phyloP scores from a whole-genome alignment of 2,329 filamentous ascomycete species.

The Hymenoscyphus fraxineus region DNA sequence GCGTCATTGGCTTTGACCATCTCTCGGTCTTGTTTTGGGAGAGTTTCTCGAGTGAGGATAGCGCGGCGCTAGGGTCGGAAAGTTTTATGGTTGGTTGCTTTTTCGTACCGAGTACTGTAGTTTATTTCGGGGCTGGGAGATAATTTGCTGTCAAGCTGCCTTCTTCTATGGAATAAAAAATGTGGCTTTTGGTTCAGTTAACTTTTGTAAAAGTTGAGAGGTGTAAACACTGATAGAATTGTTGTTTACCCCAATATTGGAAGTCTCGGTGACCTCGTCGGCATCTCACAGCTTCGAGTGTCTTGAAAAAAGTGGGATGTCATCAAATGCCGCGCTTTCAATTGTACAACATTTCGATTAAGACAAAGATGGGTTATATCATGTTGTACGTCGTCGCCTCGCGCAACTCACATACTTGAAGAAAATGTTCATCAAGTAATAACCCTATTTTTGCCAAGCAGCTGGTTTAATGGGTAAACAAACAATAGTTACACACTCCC shows the following conservation, averaged over 20 bases:
- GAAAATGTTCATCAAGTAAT: not conserved
- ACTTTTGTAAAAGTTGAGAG: not conserved
- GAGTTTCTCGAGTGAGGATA: not conserved
- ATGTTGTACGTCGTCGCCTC: not conserved
- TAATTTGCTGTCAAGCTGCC: not conserved
- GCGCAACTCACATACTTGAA: not conserved
- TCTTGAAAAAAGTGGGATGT: not conserved
- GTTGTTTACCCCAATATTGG: not conserved
- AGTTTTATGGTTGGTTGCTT: not conserved
- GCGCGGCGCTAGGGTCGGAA: not conserved
- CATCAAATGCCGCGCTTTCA: not conserved
- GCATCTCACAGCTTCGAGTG: not conserved
- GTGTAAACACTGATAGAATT: not conserved
- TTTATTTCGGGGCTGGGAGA: not conserved
- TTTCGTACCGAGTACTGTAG: not conserved
- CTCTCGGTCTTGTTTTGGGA: not conserved
- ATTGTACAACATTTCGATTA: not conserved
- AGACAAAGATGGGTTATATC: not conserved
- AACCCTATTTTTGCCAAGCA: not conserved
- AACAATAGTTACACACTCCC: not conserved
- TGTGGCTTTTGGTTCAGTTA: not conserved
- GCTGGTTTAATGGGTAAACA: not conserved
- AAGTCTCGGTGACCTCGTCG: not conserved
- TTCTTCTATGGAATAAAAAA: not conserved
- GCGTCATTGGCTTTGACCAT: constrained; percentile 1